Conservation (phyloP, 345 rosid species). For the Murraya koenigii region DNA sequence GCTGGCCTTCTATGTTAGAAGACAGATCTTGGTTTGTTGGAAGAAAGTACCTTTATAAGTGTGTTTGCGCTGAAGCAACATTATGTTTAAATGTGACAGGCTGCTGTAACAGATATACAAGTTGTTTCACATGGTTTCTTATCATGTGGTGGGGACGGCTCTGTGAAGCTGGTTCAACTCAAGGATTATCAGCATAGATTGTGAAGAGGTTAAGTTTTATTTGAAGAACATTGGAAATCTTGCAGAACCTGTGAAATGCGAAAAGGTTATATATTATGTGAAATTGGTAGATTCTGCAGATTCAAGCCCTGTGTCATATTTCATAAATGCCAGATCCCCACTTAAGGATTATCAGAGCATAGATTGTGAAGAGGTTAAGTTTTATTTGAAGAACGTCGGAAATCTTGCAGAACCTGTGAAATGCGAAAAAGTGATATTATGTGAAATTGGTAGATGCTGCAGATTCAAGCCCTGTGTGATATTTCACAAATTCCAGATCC, state of each 20-base stretch:
- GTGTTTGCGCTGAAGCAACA: slow-evolving; percentile 7
- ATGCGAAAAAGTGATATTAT: background rate
- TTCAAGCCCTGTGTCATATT: background rate
- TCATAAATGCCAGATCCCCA: background rate
- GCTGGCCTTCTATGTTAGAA: background rate
- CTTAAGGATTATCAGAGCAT: slow-evolving; percentile 29
- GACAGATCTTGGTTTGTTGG: background rate
- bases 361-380: background rate
- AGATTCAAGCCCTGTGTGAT: background rate
- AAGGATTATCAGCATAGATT: slow-evolving; percentile 19
- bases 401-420: background rate
- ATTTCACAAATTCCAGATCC: background rate
- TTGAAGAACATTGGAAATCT: background rate
- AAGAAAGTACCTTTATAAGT: background rate
- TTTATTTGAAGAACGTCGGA: background rate
- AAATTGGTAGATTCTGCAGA: background rate
- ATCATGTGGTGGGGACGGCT: slow-evolving; percentile 86
- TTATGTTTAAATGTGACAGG: slow-evolving; percentile 39
- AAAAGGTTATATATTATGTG: background rate
- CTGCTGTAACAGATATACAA: slow-evolving; percentile 87
- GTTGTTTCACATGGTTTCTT: slow-evolving; percentile 75
- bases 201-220: background rate
- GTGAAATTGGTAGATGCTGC: background rate
- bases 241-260: background rate
- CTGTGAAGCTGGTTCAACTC: slow-evolving; percentile 63